Evolutionary conservation across 2,329 filamentous ascomycete species (phyloP).

Genomic region (Dactylellina cionopaga): DNA sequence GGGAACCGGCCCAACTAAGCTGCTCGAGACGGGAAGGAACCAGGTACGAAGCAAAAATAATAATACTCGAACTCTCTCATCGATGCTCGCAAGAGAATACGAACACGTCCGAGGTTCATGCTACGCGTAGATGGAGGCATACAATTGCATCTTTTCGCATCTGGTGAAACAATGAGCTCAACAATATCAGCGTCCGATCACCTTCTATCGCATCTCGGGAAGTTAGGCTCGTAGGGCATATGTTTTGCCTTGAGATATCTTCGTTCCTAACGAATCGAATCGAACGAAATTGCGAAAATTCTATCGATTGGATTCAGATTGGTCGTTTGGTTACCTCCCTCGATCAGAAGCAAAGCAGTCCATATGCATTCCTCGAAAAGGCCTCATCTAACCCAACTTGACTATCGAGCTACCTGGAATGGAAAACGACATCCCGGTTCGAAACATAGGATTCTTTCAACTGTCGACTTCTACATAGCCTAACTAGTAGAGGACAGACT

Average conservation of each 20-base stretch:
- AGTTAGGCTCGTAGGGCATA: constrained; percentile 24
- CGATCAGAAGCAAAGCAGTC: constrained; percentile 26
- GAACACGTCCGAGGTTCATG: constrained; percentile 9
- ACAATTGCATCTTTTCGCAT: constrained; percentile 39
- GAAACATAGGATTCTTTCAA: constrained; percentile 47
- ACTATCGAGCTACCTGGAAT: constrained; percentile 45
- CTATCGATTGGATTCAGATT: constrained; percentile 47
- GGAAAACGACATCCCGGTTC: constrained; percentile 21
- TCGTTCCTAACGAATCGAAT: constrained; percentile 16
- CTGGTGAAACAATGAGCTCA: constrained; percentile 33
- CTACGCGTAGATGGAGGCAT: constrained; percentile 13
- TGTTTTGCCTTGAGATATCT: constrained; percentile 31
- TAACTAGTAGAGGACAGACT: background rate
- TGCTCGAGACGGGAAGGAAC: constrained; percentile 19
- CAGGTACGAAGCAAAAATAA: constrained; percentile 18
- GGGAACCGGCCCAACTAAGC: constrained; percentile 10
- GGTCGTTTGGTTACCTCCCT: background rate
- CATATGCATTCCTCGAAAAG: constrained; percentile 28
- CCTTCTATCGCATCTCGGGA: constrained; percentile 43
- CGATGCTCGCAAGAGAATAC: background rate
- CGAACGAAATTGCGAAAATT: constrained; percentile 23
- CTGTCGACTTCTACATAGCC: background rate
- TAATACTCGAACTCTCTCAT: constrained; percentile 13
- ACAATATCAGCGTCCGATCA: constrained; percentile 16
- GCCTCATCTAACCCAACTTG: constrained; percentile 33